Conservation (phyloP, 805 yeast species). For the Kazachstania kunashirensis region DNA sequence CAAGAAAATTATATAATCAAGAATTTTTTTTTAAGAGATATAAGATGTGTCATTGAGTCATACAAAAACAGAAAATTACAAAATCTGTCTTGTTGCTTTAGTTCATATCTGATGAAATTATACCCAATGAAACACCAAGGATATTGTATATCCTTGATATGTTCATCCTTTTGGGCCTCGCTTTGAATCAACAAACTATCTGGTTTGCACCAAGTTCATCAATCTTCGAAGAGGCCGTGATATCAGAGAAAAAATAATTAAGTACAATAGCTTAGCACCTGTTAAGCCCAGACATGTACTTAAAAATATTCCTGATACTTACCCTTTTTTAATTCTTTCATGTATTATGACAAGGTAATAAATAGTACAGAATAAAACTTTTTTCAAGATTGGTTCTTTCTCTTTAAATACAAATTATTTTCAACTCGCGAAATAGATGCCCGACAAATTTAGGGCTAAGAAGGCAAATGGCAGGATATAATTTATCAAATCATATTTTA, state of each 20-base stretch:
- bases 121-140: slow-evolving; percentile 16
- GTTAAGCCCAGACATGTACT: neutral
- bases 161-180: slow-evolving; percentile 33
- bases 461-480: too few species aligned
- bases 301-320: too few species aligned
- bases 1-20: neutral
- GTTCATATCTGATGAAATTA: slow-evolving; percentile 9
- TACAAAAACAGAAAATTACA: slow-evolving; percentile 8
- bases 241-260: neutral
- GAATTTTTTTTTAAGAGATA: too few species aligned
- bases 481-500: too few species aligned
- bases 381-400: too few species aligned
- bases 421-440: too few species aligned
- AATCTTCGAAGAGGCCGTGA: slow-evolving; percentile 40
- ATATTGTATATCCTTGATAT: slow-evolving; percentile 3
- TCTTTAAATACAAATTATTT: too few species aligned
- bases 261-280: neutral
- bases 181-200: slow-evolving; percentile 38
- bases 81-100: slow-evolving; percentile 4
- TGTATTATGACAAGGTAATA: too few species aligned
- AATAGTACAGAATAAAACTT: too few species aligned
- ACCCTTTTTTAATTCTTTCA: too few species aligned
- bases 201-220: slow-evolving; percentile 27
- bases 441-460: too few species aligned
- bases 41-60: slow-evolving; percentile 22